Conservation (phyloP, 129 eudicot genomes). For the Lactuca sativa region DNA sequence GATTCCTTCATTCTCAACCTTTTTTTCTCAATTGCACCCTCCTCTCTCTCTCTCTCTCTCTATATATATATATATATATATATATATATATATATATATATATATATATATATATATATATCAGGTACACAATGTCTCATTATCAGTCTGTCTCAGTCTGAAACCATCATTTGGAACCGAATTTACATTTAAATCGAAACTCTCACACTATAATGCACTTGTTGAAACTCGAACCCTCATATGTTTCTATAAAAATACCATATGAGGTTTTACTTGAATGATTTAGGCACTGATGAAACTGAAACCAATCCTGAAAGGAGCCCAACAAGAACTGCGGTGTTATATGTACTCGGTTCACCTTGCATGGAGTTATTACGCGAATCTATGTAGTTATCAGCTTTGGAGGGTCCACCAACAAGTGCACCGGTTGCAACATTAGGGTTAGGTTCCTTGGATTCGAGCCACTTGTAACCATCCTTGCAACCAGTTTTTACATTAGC, state of each 20-base stretch:
- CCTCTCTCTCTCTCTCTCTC: too few species aligned
- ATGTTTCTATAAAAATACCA: too few species aligned
- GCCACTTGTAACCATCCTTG: conserved; percentile 67
- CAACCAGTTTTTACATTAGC: conserved; percentile 54
- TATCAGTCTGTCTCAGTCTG: too few species aligned
- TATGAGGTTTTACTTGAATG: conserved; percentile 34
- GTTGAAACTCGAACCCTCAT: too few species aligned
- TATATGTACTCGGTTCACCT: conserved; percentile 78
- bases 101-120: too few species aligned
- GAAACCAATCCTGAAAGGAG: conserved; percentile 78
- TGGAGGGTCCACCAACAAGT: conserved; percentile 79
- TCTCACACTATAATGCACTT: too few species aligned
- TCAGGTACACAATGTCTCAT: neutral
- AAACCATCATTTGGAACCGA: too few species aligned
- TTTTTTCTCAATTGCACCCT: too few species aligned
- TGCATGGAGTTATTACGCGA: conserved; percentile 79
- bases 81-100: too few species aligned
- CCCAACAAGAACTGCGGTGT: conserved; percentile 63
- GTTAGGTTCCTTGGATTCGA: conserved; percentile 49
- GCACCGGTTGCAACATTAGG: conserved; percentile 82
- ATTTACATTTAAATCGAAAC: too few species aligned
- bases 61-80: too few species aligned
- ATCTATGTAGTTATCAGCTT: conserved; percentile 55
- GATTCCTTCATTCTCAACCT: too few species aligned
- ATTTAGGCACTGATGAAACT: conserved; percentile 68